A percentile compares a stretch with the other conserved stretches of the same genome.
Evolutionary conservation across 2,329 filamentous ascomycete genomes (phyloP).

Genomic region (Sarocladium kiliense): DNA sequence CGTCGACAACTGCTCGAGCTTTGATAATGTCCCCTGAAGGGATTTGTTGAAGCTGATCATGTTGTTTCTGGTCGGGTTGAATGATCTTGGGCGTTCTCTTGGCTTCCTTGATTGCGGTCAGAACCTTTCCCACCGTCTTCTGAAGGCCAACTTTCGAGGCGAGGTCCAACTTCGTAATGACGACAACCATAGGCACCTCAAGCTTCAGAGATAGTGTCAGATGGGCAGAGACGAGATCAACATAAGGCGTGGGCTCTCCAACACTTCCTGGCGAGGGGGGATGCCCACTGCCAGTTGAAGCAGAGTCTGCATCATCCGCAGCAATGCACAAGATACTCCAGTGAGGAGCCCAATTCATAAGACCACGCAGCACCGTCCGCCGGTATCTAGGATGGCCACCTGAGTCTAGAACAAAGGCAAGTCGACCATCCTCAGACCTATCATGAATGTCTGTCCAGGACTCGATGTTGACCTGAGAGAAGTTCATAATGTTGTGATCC

Average conservation of each 20-base stretch:
- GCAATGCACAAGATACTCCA: slow-evolving; percentile 88
- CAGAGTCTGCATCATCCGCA: slow-evolving; percentile 59
- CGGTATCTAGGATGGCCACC: slow-evolving; percentile 87
- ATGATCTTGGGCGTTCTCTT: slow-evolving; percentile 72
- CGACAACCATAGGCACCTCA: slow-evolving; percentile 68
- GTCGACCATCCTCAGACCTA: slow-evolving; percentile 62
- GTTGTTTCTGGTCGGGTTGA: slow-evolving; percentile 44
- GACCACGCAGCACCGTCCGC: slow-evolving; percentile 78
- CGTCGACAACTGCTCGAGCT: slow-evolving; percentile 49
- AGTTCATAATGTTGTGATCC: slow-evolving; percentile 64
- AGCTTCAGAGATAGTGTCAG: slow-evolving; percentile 81
- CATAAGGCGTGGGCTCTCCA: slow-evolving; percentile 46
- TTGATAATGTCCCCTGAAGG: slow-evolving; percentile 51
- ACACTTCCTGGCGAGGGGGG: slow-evolving; percentile 46
- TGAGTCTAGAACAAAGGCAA: slow-evolving; percentile 88
- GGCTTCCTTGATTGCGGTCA: slow-evolving; percentile 71
- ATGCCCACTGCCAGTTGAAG: slow-evolving; percentile 17
- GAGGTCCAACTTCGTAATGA: slow-evolving; percentile 88
- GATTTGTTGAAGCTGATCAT: slow-evolving; percentile 51
- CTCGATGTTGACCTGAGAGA: slow-evolving; percentile 77
- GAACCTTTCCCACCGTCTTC: slow-evolving; percentile 64
- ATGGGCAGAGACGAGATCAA: slow-evolving; percentile 73
- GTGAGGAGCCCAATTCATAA: slow-evolving; percentile 95
- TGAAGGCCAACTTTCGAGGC: slow-evolving; percentile 69
- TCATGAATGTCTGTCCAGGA: slow-evolving; percentile 95